Percentiles rank a stretch among this genome's conserved stretches.
phyloP scores from a whole-genome alignment of 495 filamentous ascomycete species.

The Cenococcum geophilum region DNA sequence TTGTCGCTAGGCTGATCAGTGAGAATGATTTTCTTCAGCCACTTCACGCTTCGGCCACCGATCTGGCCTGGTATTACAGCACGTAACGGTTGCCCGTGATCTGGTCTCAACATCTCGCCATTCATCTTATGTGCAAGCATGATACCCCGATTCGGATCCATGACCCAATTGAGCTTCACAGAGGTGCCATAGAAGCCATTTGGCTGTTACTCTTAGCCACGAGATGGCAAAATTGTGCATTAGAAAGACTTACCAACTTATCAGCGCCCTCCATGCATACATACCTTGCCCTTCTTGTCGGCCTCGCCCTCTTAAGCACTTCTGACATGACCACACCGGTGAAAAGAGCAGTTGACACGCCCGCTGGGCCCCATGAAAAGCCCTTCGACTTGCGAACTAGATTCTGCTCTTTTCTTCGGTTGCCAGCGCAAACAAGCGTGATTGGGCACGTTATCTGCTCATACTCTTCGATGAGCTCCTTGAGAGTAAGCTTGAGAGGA shows the following conservation, averaged over 20 bases:
- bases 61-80: constrained; percentile 91
- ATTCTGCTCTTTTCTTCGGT: constrained; percentile 92
- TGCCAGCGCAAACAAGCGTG: constrained; percentile 91
- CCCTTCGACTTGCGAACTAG: constrained; percentile 86
- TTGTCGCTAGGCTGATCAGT: constrained; percentile 79
- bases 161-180: constrained; percentile 79
- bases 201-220: constrained; percentile 46
- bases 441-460: constrained; percentile 82
- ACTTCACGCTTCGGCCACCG: constrained; percentile 91
- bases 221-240: background rate
- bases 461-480: constrained; percentile 68
- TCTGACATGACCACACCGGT: constrained; percentile 77
- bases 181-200: constrained; percentile 91
- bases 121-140: constrained; percentile 94
- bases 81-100: constrained; percentile 82
- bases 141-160: constrained; percentile 79
- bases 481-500: constrained; percentile 65
- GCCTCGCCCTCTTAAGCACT: constrained; percentile 61
- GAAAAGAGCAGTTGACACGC: constrained; percentile 82
- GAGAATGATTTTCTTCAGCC: constrained; percentile 79
- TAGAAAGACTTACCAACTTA: constrained; percentile 50
- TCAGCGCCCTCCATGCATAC: constrained; percentile 94
- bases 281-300: constrained; percentile 66
- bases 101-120: constrained; percentile 72
- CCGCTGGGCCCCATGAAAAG: constrained; percentile 92